These are phyloP conservation scores for Phaseolus lunatus DNA, from an alignment of 306 rosid species.

Conservation along the genomic window DNA sequence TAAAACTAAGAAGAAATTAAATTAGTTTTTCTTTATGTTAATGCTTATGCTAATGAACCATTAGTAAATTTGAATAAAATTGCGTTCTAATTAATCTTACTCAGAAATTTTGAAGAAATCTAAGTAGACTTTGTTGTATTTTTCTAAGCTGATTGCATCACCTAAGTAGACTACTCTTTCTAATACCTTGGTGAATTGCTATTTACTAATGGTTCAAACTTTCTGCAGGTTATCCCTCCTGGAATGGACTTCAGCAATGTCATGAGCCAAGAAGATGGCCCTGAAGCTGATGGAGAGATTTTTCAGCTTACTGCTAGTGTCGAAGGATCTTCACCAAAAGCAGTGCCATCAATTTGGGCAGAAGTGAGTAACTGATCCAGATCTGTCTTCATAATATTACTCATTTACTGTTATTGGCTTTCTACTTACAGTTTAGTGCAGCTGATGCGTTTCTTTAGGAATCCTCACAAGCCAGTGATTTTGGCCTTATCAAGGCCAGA, in stretches of 20 bases:
- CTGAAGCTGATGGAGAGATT: slow-evolving; percentile 75
- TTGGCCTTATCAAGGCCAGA: slow-evolving; percentile 93
- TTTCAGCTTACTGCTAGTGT: slow-evolving; percentile 56
- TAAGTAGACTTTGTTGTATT: background rate
- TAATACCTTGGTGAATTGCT: background rate
- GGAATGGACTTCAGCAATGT: slow-evolving; percentile 96
- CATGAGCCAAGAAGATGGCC: slow-evolving; percentile 69
- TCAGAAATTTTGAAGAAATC: background rate
- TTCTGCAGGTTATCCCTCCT: slow-evolving; percentile 80
- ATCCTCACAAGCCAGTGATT: slow-evolving; percentile 94
- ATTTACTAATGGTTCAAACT: slow-evolving; percentile 29
- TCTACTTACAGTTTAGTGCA: slow-evolving; percentile 41
- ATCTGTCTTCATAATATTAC: background rate
- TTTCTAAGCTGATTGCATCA: slow-evolving; percentile 15
- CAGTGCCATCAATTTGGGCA: slow-evolving; percentile 78
- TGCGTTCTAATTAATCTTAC: background rate
- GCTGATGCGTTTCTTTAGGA: slow-evolving; percentile 87
- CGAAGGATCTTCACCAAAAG: slow-evolving; percentile 69
- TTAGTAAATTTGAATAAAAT: too few species aligned
- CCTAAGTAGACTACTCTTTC: background rate
- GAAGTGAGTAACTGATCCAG: slow-evolving; percentile 65
- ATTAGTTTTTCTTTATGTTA: too few species aligned
- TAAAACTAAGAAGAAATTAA: too few species aligned
- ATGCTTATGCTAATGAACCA: too few species aligned
- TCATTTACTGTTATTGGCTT: slow-evolving; percentile 20